These are phyloP conservation scores for Plasmodium ovale DNA, from an alignment of 169 alveolate species.

Conservation along the genomic window DNA sequence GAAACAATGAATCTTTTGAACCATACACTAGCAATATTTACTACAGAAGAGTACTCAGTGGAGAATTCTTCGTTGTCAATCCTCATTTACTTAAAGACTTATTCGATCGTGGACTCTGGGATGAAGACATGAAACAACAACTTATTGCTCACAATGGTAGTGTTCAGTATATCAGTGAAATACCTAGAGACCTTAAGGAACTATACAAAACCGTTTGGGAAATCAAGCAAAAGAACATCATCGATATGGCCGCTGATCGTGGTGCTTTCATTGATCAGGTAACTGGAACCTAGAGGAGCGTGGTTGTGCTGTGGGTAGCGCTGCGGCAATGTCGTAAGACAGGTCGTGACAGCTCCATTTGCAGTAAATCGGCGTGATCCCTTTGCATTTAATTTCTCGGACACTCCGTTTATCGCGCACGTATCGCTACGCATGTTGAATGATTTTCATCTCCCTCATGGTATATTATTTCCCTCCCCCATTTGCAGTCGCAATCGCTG, in stretches of 20 bases:
- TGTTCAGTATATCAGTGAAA: slow-evolving; percentile 92
- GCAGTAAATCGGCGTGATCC: no score
- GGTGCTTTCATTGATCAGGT: slow-evolving; percentile 92
- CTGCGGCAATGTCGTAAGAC: no score
- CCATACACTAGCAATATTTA: slow-evolving; percentile 98
- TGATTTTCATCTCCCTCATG: neutral
- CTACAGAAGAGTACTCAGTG: slow-evolving; percentile 98
- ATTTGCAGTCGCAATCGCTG: slow-evolving; percentile 93
- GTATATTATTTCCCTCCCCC: slow-evolving; percentile 64
- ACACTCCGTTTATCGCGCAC: no score
- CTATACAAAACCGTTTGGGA: slow-evolving; percentile 99
- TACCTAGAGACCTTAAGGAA: slow-evolving; percentile 94
- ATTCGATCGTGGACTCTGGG: slow-evolving; percentile 96
- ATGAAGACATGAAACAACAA: slow-evolving; percentile 93
- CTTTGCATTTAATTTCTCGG: no score
- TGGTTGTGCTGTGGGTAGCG: no score
- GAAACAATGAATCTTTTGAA: slow-evolving; percentile 98
- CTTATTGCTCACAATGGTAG: slow-evolving; percentile 97
- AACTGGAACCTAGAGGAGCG: no score
- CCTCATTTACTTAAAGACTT: slow-evolving; percentile 97
- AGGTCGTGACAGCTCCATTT: no score
- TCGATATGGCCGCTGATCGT: slow-evolving; percentile 98
- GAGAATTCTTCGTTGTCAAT: slow-evolving; percentile 97
- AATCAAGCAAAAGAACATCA: slow-evolving; percentile 95
- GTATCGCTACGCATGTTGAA: neutral